Conservation (phyloP, 2,329 filamentous ascomycete species). For the Microdochium nivale region DNA sequence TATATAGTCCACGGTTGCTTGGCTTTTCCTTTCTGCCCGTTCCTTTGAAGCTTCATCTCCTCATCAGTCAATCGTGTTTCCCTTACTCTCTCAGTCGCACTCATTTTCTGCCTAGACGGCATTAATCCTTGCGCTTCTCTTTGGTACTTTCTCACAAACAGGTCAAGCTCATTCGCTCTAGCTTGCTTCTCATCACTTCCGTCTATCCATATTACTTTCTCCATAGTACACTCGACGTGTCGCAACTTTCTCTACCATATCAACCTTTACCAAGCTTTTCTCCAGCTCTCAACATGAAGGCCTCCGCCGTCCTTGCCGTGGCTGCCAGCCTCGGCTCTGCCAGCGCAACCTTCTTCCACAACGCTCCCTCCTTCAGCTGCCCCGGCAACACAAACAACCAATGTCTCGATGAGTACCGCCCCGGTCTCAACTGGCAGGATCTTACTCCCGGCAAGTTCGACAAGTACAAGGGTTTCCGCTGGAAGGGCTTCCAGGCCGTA, state of each 20-base stretch:
- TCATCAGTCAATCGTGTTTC: background rate
- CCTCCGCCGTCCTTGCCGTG: conserved; percentile 37
- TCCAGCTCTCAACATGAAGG: conserved; percentile 39
- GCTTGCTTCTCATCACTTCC: background rate
- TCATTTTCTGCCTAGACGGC: background rate
- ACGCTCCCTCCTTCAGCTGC: conserved; percentile 44
- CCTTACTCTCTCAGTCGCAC: background rate
- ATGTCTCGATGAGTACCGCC: conserved; percentile 61
- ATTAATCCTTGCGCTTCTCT: background rate
- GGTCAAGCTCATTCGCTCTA: conserved; percentile 1
- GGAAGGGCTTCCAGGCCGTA: conserved; percentile 64
- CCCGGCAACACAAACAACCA: conserved; percentile 69
- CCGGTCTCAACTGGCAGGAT: conserved; percentile 64
- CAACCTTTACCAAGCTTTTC: conserved; percentile 35
- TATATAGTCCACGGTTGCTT: background rate
- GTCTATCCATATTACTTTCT: background rate
- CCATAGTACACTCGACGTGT: background rate
- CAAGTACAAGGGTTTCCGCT: conserved; percentile 64
- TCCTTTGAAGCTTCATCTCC: background rate
- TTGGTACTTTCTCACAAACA: background rate
- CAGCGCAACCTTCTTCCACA: conserved; percentile 32
- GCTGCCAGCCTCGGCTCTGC: conserved; percentile 42
- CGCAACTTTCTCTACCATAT: background rate
- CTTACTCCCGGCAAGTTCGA: conserved; percentile 53
- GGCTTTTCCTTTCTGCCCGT: background rate